A percentile compares a stretch with the other conserved stretches of the same genome.
These are phyloP conservation scores for Agrostemma githago DNA, from an alignment of 148 eudicot genomes.

Conservation along the genomic window DNA sequence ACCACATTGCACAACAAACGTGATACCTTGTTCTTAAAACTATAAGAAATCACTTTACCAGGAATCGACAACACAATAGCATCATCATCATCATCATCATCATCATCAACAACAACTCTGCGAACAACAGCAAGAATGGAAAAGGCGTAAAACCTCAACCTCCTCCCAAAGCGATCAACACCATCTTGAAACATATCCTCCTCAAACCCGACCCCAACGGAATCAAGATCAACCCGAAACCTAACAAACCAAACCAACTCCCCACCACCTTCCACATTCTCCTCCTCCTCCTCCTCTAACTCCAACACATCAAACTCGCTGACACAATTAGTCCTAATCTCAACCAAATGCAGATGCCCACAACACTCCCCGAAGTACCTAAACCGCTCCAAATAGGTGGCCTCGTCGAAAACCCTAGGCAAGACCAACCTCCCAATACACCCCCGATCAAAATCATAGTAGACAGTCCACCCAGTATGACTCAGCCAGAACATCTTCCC, in stretches of 20 bases:
- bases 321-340: slow-evolving; percentile 28
- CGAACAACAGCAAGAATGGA: slow-evolving; percentile 35
- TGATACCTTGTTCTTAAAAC: slow-evolving; percentile 24
- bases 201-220: slow-evolving; percentile 34
- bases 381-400: slow-evolving; percentile 27
- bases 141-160: slow-evolving; percentile 34
- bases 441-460: slow-evolving; percentile 25
- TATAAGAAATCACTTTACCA: slow-evolving; percentile 38
- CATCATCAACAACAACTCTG: slow-evolving; percentile 6
- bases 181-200: slow-evolving; percentile 36
- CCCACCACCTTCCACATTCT: not conserved
- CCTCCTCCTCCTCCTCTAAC: slow-evolving; percentile 18
- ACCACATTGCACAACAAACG: slow-evolving; percentile 29
- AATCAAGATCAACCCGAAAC: slow-evolving; percentile 40
- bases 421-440: slow-evolving; percentile 22
- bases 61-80: slow-evolving; percentile 34
- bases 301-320: slow-evolving; percentile 39
- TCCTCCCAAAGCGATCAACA: slow-evolving; percentile 30
- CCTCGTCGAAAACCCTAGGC: slow-evolving; percentile 22
- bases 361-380: slow-evolving; percentile 47
- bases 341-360: slow-evolving; percentile 46
- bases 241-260: slow-evolving; percentile 32
- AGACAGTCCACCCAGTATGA: slow-evolving; percentile 24
- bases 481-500: slow-evolving; percentile 49
- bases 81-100: not conserved